Evolutionary conservation across 352 stramenopile genomes (phyloP).

Genomic region (Porosira glacialis): DNA sequence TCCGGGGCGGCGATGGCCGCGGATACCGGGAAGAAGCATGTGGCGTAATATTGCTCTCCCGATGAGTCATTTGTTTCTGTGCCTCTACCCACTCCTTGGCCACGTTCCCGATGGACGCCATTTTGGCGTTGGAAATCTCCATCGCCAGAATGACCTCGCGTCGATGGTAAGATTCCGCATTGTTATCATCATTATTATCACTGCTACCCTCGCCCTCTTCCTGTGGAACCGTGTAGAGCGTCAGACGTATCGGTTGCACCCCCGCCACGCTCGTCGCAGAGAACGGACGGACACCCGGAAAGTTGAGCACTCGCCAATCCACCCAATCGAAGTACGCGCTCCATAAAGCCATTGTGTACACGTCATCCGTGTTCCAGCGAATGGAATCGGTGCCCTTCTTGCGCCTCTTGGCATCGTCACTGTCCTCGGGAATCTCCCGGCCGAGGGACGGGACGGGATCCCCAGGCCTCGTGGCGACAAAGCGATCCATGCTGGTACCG

Average conservation of each 20-base stretch:
- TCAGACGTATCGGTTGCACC: constrained; percentile 61
- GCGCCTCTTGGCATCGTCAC: constrained; percentile 53
- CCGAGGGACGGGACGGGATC: constrained; percentile 59
- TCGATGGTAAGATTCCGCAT: too few species aligned
- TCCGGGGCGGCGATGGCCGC: too few species aligned
- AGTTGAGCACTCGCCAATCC: constrained; percentile 72
- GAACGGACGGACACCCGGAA: constrained; percentile 76
- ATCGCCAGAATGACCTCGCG: too few species aligned
- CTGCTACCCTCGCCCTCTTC: constrained; percentile 19
- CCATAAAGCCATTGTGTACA: constrained; percentile 77
- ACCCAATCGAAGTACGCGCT: constrained; percentile 75
- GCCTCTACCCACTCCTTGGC: too few species aligned
- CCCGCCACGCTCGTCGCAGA: constrained; percentile 56
- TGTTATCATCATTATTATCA: too few species aligned
- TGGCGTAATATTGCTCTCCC: too few species aligned
- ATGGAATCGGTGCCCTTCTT: constrained; percentile 62
- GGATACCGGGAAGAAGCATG: too few species aligned
- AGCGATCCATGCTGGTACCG: constrained; percentile 64
- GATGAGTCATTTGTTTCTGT: too few species aligned
- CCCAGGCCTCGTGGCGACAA: constrained; percentile 63
- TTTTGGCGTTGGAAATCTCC: too few species aligned
- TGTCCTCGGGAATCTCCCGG: constrained; percentile 58
- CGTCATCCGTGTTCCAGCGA: constrained; percentile 66
- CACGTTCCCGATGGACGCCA: too few species aligned
- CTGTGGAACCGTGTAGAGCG: constrained; percentile 61